phyloP scores from a whole-genome alignment of 2,329 filamentous ascomycete genomes.

The Fusarium scirpi region DNA sequence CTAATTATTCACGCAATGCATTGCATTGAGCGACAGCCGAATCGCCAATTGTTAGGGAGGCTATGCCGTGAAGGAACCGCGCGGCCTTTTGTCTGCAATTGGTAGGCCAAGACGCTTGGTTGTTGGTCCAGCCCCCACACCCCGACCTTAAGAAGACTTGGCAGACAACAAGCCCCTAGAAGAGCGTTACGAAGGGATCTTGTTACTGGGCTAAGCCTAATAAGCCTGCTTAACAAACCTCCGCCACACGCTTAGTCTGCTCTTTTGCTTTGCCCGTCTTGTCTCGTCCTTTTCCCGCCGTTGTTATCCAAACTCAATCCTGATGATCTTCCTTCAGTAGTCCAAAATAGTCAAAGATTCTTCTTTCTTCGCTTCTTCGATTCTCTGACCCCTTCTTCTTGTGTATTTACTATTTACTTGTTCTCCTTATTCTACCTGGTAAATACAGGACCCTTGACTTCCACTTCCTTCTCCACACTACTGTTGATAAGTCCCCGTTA shows the following conservation, averaged over 20 bases:
- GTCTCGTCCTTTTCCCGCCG: not conserved
- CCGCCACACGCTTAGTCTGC: conserved; percentile 33
- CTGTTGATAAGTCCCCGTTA: not conserved
- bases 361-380: not conserved
- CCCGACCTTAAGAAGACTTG: conserved; percentile 30
- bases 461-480: conserved; percentile 23
- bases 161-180: conserved; percentile 4
- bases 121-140: conserved; percentile 34
- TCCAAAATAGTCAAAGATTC: conserved; percentile 1
- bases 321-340: conserved; percentile 18
- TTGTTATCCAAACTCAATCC: conserved; percentile 20
- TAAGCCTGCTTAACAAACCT: conserved; percentile 12
- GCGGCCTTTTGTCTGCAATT: conserved; percentile 33
- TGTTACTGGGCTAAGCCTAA: conserved; percentile 3
- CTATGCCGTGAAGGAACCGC: conserved; percentile 35
- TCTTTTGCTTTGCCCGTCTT: conserved; percentile 1
- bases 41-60: conserved; percentile 21
- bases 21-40: conserved; percentile 1
- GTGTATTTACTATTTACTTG: conserved; percentile 8
- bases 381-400: not conserved
- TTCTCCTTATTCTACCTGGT: not conserved
- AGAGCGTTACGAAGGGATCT: conserved; percentile 10
- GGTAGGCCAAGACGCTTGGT: conserved; percentile 32
- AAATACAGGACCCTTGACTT: conserved; percentile 8
- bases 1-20: conserved; percentile 4